Evolutionary conservation across 139 green algal genomes (phyloP).

Genomic region (Micractinium conductrix): DNA sequence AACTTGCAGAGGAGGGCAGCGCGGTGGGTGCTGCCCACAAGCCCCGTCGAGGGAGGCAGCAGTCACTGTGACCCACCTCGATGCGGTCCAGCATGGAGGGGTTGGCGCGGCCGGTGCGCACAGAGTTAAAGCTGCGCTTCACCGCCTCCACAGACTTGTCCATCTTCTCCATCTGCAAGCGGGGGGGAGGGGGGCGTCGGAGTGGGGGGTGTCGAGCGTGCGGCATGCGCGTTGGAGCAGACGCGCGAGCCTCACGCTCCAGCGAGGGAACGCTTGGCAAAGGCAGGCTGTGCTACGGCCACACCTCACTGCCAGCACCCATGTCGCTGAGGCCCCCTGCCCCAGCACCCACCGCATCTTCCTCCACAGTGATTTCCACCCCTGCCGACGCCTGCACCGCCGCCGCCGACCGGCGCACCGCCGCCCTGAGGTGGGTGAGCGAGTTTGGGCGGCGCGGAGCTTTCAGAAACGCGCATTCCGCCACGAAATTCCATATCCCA

Average conservation of each 20-base stretch:
- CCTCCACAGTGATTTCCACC: conserved; percentile 31
- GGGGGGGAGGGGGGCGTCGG: background rate
- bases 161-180: conserved; percentile 74
- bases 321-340: too few relatives aligned
- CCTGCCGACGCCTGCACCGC: conserved; percentile 13
- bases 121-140: conserved; percentile 81
- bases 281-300: too few relatives aligned
- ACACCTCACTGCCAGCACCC: background rate
- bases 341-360: conserved; percentile 19
- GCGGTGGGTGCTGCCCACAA: background rate
- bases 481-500: too few relatives aligned
- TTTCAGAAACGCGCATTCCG: background rate
- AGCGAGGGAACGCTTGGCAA: background rate
- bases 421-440: background rate
- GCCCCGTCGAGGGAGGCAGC: background rate
- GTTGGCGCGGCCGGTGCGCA: conserved; percentile 93
- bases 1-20: background rate
- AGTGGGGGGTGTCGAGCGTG: background rate
- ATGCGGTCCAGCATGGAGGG: conserved; percentile 92
- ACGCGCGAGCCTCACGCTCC: background rate
- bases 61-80: conserved; percentile 57
- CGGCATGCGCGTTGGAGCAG: background rate
- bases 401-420: conserved; percentile 15
- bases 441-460: too few relatives aligned
- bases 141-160: conserved; percentile 78